Percentiles rank a stretch among this genome's conserved stretches.
phyloP scores from a whole-genome alignment of 2,329 filamentous ascomycete species.

The Rhinocladiella mackenziei region DNA sequence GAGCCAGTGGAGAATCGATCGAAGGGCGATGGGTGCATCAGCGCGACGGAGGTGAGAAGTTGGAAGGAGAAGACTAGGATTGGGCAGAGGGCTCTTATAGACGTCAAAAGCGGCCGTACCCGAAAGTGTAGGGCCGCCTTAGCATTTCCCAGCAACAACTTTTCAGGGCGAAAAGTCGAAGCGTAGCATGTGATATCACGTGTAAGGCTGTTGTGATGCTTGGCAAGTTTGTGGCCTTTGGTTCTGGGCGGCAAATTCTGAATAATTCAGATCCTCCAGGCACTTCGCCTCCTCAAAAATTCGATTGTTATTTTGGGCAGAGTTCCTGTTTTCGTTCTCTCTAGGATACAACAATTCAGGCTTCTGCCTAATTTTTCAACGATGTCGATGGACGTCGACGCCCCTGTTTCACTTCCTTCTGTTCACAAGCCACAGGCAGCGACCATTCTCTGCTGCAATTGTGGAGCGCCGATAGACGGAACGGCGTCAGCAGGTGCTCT shows the following conservation, averaged over 20 bases:
- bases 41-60: too few relatives aligned
- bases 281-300: slow-evolving; percentile 4
- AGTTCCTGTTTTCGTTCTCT: background rate
- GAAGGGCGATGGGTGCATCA: too few relatives aligned
- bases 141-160: too few relatives aligned
- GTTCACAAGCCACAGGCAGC: slow-evolving; percentile 30
- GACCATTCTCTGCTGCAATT: slow-evolving; percentile 97
- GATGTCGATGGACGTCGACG: slow-evolving; percentile 59
- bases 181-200: slow-evolving; percentile 2
- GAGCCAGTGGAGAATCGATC: too few relatives aligned
- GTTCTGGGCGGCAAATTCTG: slow-evolving; percentile 17
- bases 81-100: too few relatives aligned
- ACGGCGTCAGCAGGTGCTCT: slow-evolving; percentile 79
- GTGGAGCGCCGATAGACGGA: slow-evolving; percentile 91
- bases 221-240: background rate
- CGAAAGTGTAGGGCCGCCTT: too few relatives aligned
- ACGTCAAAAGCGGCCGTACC: too few relatives aligned
- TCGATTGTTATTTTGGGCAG: slow-evolving; percentile 6
- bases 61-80: too few relatives aligned
- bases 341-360: background rate
- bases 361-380: slow-evolving; percentile 26
- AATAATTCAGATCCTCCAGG: too few relatives aligned
- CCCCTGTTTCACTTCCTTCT: slow-evolving; percentile 44
- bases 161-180: too few relatives aligned
- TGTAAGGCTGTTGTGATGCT: slow-evolving; percentile 9